A percentile compares a stretch with the other conserved stretches of the same genome.
Conservation (phyloP, 148 eudicot species). For the Amaranthus cruentus region DNA sequence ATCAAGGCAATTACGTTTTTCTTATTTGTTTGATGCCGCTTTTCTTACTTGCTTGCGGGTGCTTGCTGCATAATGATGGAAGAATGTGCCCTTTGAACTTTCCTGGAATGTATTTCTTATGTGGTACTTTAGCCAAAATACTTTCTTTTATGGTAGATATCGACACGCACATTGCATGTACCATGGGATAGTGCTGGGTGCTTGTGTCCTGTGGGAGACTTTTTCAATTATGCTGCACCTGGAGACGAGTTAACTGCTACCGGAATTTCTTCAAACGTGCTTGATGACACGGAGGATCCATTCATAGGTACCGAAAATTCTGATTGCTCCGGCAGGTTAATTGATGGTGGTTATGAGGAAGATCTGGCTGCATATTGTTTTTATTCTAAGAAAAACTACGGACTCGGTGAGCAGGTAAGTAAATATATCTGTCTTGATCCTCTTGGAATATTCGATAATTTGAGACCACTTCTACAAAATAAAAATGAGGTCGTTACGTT, state of each 20-base stretch:
- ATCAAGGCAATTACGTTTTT: neutral
- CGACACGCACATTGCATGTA: constrained; percentile 89
- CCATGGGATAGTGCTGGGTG: constrained; percentile 97
- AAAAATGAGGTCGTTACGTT: no score
- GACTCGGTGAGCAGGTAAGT: constrained; percentile 73
- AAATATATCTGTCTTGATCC: no score
- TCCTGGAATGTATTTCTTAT: neutral
- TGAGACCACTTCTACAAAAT: no score
- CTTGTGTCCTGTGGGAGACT: constrained; percentile 94
- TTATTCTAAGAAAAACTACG: constrained; percentile 67
- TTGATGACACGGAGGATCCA: constrained; percentile 21
- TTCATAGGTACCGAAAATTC: constrained; percentile 24
- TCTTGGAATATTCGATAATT: no score
- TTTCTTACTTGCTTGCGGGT: neutral
- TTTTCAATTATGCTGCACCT: constrained; percentile 88
- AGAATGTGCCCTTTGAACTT: neutral
- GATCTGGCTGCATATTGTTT: constrained; percentile 65
- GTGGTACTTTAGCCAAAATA: constrained; percentile 9
- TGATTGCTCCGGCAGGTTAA: constrained; percentile 44
- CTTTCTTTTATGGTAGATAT: constrained; percentile 49
- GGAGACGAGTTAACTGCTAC: constrained; percentile 47
- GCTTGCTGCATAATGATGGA: neutral
- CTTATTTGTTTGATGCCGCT: neutral
- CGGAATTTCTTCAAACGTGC: constrained; percentile 19
- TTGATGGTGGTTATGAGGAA: constrained; percentile 87